phyloP scores from a whole-genome alignment of 2,329 filamentous ascomycete species.

The Trichoderma endophyticum region DNA sequence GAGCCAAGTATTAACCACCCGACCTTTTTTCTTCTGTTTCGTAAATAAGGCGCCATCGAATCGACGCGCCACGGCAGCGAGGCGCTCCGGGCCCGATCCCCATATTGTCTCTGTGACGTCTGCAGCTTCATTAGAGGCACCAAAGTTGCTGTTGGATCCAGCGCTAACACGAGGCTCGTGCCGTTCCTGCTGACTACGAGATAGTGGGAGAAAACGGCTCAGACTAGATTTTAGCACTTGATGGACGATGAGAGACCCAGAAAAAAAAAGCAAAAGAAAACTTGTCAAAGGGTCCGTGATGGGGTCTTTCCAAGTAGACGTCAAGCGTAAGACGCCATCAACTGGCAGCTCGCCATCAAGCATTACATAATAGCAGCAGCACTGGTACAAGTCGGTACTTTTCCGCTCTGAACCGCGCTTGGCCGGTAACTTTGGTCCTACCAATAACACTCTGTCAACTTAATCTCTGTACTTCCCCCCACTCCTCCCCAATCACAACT shows the following conservation, averaged over 20 bases:
- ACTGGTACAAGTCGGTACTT: background rate
- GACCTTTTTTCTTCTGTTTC: background rate
- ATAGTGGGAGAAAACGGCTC: background rate
- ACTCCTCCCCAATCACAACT: background rate
- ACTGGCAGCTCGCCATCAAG: background rate
- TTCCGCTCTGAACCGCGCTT: background rate
- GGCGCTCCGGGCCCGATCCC: constrained; percentile 8
- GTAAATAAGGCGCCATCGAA: background rate
- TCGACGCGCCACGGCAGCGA: background rate
- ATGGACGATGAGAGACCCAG: background rate
- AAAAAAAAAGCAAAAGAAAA: background rate
- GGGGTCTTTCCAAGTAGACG: background rate
- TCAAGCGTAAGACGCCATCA: background rate
- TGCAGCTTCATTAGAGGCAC: background rate
- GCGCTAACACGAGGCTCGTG: constrained; percentile 19
- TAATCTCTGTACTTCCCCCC: background rate
- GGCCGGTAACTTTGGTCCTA: background rate
- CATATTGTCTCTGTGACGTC: background rate
- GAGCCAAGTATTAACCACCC: background rate
- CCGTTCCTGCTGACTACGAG: constrained; percentile 13
- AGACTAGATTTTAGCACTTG: background rate
- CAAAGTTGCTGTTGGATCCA: constrained; percentile 1
- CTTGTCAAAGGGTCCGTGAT: background rate
- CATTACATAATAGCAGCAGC: background rate
- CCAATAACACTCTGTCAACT: background rate